Base-by-base conservation (phyloP, 768 basidiomycete species). In the Polyporus arcularius region DNA sequence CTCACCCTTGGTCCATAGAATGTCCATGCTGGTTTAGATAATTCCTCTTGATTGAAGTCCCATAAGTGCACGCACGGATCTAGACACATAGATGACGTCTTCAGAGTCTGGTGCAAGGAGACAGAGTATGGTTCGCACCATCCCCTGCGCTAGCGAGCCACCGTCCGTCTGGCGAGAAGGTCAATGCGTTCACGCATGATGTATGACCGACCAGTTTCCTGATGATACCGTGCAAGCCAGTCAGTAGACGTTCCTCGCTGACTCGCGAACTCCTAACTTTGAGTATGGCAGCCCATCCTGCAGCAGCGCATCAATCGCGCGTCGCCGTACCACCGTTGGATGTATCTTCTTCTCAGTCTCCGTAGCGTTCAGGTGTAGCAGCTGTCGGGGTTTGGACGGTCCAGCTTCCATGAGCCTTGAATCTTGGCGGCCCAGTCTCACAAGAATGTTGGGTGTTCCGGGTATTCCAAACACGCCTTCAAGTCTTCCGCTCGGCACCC, bases 71-170 rank as follows among this genome's bases (percentile, higher is more conserved):
- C 64, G 32, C 62, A 61, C 3, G 65, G 69, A 59, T 78, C 77
- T 77, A 48, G 16, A 26, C n/a, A 18, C n/a, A 15, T 43, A 2
- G 14, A 11, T 9, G 12, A 18, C 2, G 2, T 14, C 7, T 16
- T 28, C 4, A 7, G 28, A 32, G 2, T 12, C 11, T 16, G 4
- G 2, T 46, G n/a, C 40, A 30, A 56, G 31, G 40, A n/a, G 11
- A 45, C 41, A 45, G 16, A 38, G 53, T 21, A 30, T 14, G 6
- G 18, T 16, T 51, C 66, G 53, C 40, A 76, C 74, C 75, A 53
- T 78, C 77, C 12, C 77, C 77, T 4, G 70, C 76, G 64, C 74
- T 77, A 1, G 76, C 76, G 16, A 78, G 69, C 74, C 75, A 78
- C 45, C 74, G 60, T 21, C 74, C 76, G 35, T 71, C 69, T 7